A percentile compares a stretch with the other conserved stretches of the same genome.
These are phyloP conservation scores for Taiozyma sp. DNA, from an alignment of 1,139 yeast species.

Conservation along the genomic window DNA sequence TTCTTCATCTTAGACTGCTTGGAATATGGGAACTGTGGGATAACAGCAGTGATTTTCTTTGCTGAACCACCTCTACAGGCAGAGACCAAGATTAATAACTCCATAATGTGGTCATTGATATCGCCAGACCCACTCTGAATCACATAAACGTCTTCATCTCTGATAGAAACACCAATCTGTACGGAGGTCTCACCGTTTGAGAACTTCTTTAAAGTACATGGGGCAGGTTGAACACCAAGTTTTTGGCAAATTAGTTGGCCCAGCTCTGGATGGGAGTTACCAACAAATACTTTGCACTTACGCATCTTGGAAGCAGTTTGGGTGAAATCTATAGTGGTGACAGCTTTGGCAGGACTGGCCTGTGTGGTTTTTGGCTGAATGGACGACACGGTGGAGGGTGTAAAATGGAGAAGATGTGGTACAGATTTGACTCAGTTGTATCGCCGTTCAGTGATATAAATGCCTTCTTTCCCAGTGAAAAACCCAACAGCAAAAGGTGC, in stretches of 20 bases:
- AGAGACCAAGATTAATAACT: constrained; percentile 80
- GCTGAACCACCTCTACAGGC: constrained; percentile 99
- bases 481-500: neutral
- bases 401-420: neutral
- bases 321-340: neutral
- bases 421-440: neutral
- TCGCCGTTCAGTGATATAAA: neutral
- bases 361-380: constrained; percentile 1
- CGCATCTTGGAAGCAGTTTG: constrained; percentile 51
- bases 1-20: constrained; percentile 98
- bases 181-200: constrained; percentile 97
- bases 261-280: constrained; percentile 91
- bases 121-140: constrained; percentile 89
- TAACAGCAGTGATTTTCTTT: constrained; percentile 91
- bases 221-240: constrained; percentile 93
- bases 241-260: constrained; percentile 87
- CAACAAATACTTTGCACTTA: constrained; percentile 94
- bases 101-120: constrained; percentile 96
- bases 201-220: constrained; percentile 84
- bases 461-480: neutral
- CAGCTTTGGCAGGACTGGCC: constrained; percentile 2
- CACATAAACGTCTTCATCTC: constrained; percentile 96
- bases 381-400: constrained; percentile 1
- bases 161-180: constrained; percentile 87
- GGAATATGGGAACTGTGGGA: constrained; percentile 96